Percentiles rank a stretch among this genome's conserved stretches.
Conservation (phyloP, 2,329 filamentous ascomycete genomes). For the Fusarium sp. region DNA sequence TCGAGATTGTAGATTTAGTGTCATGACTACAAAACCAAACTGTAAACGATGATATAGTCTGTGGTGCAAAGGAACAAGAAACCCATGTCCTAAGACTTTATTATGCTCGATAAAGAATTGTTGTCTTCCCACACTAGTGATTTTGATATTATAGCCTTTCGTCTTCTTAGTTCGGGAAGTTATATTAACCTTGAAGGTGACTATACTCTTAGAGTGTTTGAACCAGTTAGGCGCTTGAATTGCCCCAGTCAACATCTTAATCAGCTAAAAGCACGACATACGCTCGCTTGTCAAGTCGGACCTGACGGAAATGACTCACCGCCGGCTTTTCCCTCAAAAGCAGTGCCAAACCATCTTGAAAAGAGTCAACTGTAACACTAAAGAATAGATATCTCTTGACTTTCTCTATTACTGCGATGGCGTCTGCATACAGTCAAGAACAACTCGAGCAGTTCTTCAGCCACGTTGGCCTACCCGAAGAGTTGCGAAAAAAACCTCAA, state of each 20-base stretch:
- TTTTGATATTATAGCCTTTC: no score
- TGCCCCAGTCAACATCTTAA: conserved; percentile 8
- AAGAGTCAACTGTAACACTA: neutral
- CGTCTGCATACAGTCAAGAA: conserved; percentile 32
- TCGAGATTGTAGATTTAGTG: no score
- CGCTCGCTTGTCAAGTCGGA: neutral
- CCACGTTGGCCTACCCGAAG: conserved; percentile 24
- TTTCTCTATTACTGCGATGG: conserved; percentile 9
- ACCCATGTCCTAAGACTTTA: no score
- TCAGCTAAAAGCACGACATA: conserved; percentile 27
- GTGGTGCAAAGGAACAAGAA: no score
- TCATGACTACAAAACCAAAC: no score
- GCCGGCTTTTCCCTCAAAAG: neutral
- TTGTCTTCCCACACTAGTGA: no score
- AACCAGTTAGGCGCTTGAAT: neutral
- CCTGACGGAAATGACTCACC: conserved; percentile 24
- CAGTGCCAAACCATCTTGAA: no score
- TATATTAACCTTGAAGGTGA: neutral
- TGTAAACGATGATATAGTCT: no score
- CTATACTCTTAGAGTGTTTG: neutral
- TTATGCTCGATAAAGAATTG: no score
- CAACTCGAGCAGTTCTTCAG: conserved; percentile 36
- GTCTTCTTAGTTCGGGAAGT: neutral
- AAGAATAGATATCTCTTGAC: neutral
- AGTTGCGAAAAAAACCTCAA: conserved; percentile 10